A percentile compares a stretch with the other conserved stretches of the same genome.
Conservation (phyloP, 2,329 filamentous ascomycete species). For the Colletotrichum gloeosporioides region DNA sequence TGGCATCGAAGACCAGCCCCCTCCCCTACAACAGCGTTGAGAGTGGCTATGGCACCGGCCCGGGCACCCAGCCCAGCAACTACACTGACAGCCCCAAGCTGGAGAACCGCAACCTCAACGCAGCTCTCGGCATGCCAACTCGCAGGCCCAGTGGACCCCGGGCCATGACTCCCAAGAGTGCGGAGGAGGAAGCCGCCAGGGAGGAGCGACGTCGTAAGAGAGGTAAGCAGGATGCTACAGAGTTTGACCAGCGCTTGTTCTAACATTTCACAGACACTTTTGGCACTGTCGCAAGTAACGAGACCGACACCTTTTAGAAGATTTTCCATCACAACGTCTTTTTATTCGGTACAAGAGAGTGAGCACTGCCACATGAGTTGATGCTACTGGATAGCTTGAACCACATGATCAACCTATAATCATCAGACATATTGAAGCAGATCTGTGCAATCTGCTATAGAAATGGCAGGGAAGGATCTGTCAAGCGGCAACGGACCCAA, state of each 20-base stretch:
- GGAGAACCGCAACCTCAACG: slow-evolving; percentile 64
- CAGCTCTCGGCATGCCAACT: slow-evolving; percentile 55
- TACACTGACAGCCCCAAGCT: slow-evolving; percentile 58
- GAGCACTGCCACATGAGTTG: slow-evolving; percentile 6
- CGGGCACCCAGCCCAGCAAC: slow-evolving; percentile 49
- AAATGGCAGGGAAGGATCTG: background rate
- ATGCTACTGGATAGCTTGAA: slow-evolving; percentile 16
- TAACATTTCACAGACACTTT: slow-evolving; percentile 52
- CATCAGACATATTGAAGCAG: slow-evolving; percentile 19
- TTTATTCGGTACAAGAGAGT: background rate
- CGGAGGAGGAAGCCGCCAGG: slow-evolving; percentile 49
- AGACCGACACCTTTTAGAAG: slow-evolving; percentile 59
- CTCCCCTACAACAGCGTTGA: slow-evolving; percentile 62
- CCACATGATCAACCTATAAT: slow-evolving; percentile 16
- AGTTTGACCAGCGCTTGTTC: background rate
- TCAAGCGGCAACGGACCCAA: slow-evolving; percentile 1
- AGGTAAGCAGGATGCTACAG: slow-evolving; percentile 45
- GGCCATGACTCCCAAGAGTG: slow-evolving; percentile 65
- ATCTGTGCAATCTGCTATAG: slow-evolving; percentile 8
- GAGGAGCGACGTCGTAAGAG: slow-evolving; percentile 61
- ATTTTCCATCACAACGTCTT: background rate
- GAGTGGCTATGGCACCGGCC: slow-evolving; percentile 57
- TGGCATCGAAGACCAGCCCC: slow-evolving; percentile 57
- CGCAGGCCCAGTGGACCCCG: slow-evolving; percentile 63
- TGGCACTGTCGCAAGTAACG: slow-evolving; percentile 55